Conservation (phyloP, 2,329 filamentous ascomycete genomes). For the Grosmannia penicillata region DNA sequence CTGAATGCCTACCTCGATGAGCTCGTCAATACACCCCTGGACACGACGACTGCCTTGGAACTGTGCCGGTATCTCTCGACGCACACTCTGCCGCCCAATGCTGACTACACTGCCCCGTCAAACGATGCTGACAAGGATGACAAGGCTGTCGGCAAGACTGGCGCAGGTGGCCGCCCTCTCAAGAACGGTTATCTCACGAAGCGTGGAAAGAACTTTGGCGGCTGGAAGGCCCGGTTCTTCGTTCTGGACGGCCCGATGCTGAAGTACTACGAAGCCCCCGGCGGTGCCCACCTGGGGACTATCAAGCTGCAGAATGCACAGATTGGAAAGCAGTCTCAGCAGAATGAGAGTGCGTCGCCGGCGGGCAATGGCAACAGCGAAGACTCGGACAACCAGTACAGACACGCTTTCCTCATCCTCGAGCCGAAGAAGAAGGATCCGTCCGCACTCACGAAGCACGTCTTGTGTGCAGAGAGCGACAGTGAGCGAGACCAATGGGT, state of each 20-base stretch:
- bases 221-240: constrained; percentile 78
- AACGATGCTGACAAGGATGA: constrained; percentile 16
- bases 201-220: constrained; percentile 94
- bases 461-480: constrained; percentile 91
- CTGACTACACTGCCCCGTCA: constrained; percentile 34
- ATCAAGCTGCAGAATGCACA: constrained; percentile 86
- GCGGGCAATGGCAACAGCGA: constrained; percentile 35
- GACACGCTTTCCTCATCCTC: constrained; percentile 86
- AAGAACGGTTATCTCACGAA: constrained; percentile 92
- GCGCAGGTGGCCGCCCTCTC: constrained; percentile 50
- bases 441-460: constrained; percentile 73
- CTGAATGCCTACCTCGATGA: constrained; percentile 77
- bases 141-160: constrained; percentile 26
- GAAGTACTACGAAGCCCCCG: constrained; percentile 84
- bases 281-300: constrained; percentile 78
- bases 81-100: constrained; percentile 45
- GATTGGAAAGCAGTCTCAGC: constrained; percentile 80
- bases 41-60: constrained; percentile 60
- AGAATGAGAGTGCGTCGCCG: constrained; percentile 45
- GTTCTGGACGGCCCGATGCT: constrained; percentile 46
- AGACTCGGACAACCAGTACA: constrained; percentile 83
- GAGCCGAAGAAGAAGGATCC: constrained; percentile 97
- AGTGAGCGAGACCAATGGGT: constrained; percentile 89
- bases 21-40: constrained; percentile 68
- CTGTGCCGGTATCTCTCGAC: constrained; percentile 79